A percentile compares a stretch with the other conserved stretches of the same genome.
Conservation (phyloP, 2,329 filamentous ascomycete genomes). For the Blumeriella jaapii region DNA sequence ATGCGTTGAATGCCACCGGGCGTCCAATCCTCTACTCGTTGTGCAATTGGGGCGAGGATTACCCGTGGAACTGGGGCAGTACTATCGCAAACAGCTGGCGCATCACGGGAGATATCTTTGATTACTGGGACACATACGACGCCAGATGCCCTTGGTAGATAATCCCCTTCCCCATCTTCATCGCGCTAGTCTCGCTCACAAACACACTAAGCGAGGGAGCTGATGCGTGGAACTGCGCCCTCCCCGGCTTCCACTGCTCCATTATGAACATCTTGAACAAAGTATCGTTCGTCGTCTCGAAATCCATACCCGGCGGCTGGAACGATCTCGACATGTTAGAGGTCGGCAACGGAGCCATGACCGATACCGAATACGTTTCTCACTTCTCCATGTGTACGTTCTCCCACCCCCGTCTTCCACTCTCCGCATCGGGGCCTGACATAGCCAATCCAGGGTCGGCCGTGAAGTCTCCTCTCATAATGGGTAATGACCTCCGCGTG, state of each 20-base stretch:
- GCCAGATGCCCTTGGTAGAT: constrained; percentile 27
- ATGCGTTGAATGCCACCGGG: constrained; percentile 28
- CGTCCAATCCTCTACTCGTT: constrained; percentile 30
- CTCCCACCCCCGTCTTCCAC: background rate
- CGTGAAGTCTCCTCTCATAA: constrained; percentile 23
- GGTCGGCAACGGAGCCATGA: constrained; percentile 30
- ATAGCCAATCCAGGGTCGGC: constrained; percentile 16
- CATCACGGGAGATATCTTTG: constrained; percentile 30
- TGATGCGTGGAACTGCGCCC: constrained; percentile 22
- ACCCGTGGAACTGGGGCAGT: constrained; percentile 29
- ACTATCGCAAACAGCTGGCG: constrained; percentile 30
- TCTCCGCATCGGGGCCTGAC: background rate
- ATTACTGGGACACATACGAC: constrained; percentile 30
- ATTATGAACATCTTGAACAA: constrained; percentile 20
- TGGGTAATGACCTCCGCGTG: constrained; percentile 24
- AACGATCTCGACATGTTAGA: constrained; percentile 28
- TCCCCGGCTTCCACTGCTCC: constrained; percentile 26
- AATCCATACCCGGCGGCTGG: constrained; percentile 25
- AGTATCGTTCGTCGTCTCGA: constrained; percentile 23
- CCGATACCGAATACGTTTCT: constrained; percentile 28
- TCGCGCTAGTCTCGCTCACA: background rate
- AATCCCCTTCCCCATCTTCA: background rate
- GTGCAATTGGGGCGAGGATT: constrained; percentile 40
- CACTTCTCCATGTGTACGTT: constrained; percentile 24
- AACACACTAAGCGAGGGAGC: constrained; percentile 28